Evolutionary conservation across 495 filamentous ascomycete species (phyloP).

Genomic region (Neurospora sp.): DNA sequence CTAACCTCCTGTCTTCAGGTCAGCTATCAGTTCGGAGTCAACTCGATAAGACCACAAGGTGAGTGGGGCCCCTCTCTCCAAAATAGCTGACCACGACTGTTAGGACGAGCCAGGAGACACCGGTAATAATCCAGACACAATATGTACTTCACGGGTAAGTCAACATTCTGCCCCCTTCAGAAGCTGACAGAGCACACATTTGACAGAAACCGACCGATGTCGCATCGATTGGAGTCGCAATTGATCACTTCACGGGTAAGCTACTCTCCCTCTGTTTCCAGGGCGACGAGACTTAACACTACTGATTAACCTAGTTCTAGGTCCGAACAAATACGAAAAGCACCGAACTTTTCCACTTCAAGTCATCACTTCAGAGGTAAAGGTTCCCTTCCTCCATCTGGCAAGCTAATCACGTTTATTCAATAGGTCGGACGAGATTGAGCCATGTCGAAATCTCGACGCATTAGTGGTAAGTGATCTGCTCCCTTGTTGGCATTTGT

Average conservation of each 20-base stretch:
- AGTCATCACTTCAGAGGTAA: no score
- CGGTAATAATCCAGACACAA: not conserved
- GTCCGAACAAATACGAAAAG: no score
- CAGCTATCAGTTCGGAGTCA: not conserved
- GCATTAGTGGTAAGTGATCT: no score
- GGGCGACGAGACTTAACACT: not conserved
- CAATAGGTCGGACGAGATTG: no score
- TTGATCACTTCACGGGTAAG: not conserved
- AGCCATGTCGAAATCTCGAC: no score
- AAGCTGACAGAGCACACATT: not conserved
- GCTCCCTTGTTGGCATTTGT: no score
- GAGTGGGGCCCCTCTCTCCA: not conserved
- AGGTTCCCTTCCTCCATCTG: no score
- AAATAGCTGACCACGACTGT: not conserved
- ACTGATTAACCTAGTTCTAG: not conserved
- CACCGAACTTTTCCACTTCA: no score
- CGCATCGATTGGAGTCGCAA: not conserved
- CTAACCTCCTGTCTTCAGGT: not conserved
- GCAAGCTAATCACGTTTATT: no score
- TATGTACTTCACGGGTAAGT: not conserved
- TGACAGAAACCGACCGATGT: not conserved
- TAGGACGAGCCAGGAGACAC: not conserved
- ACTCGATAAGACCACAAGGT: not conserved
- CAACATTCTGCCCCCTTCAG: not conserved
- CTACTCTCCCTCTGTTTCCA: not conserved